Evolutionary conservation across 768 basidiomycete species (phyloP), one percentile per base, ranked within the genome.

Genomic region (Kwoniella newhampshirensis): DNA sequence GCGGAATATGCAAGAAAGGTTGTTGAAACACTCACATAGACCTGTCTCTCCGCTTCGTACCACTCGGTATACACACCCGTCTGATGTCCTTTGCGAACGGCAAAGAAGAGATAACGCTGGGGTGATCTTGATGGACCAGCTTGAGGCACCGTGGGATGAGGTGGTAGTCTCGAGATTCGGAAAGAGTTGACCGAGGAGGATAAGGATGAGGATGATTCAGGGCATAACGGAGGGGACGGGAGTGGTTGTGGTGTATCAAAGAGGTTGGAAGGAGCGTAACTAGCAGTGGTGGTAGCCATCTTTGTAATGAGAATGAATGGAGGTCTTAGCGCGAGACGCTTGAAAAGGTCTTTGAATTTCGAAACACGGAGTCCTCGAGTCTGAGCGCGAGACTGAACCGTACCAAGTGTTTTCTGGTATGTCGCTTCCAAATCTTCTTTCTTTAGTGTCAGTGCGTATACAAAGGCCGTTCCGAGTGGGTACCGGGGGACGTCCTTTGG

Each of bases 51-150:
- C 4, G 68, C 69, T 46, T 66, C 56, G n/a, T 42, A 45, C 69
- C 69, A 69, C 1, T 59, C 45, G 23, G 66, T 66, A 48, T 62
- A 75, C 5, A 75, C 71, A 18, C 74, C 74, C 15, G 54, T 39
- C 1, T 51, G 20, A 35, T 66, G 60, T 17, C 69, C 71, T 50
- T 41, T 45, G 35, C 67, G 52, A 1, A 75, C 66, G 13, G 69
- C 74, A 35, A 69, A 59, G 44, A 53, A 75, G 8, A 70, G 49
- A 39, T 61, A 60, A 48, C 69, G 55, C 51, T 61, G 58, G 4
- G 55, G 53, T 3, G 25, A 25, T 39, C 23, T 53, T 11, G 51
- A 57, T 25, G 55, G 56, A n/a, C 56, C 58, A 21, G 56, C 56
- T 17, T 51, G 48, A 28, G 36, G 37, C 13, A 58, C 43, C 3